Evolutionary conservation across 768 basidiomycete species (phyloP), one percentile per base, ranked within the genome.

Genomic region (Tephrocybe sp.): DNA sequence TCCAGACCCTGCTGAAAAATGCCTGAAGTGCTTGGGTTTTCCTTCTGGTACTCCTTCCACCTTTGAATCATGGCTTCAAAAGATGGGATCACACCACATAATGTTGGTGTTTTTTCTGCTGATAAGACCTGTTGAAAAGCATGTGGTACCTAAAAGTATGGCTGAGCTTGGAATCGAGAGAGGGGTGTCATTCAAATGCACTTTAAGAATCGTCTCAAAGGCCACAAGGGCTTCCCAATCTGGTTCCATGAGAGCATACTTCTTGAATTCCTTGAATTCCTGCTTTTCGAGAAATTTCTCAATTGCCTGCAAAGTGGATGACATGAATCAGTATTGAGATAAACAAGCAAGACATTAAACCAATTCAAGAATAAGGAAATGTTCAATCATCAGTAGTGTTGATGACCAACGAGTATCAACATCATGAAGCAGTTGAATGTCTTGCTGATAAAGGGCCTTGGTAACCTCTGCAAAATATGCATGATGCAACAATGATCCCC

Each of bases 331-430:
- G 42, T 22, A 31, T 36, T 41, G 30, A 35, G 36, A 26, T 31
- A 43, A n/a, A n/a, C 13, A 44, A 50, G 25, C 4, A 28, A n/a
- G 11, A 30, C 21, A n/a, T n/a, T 48, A 16, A 57, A 54, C 11
- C 54, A 66, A 64, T 30, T 45, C 44, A 24, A 53, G 52, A 30
- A 62, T 52, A 21, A 58, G 24, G 16, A 67, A 19, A 9, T 60
- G 56, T 9, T 65, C 59, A 51, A 67, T 58, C 67, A 68, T 68
- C n/a, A 64, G 44, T 22, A 55, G 50, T 9, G 61, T 64, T 47
- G 63, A 68, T 15, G 65, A 67, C 67, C 67, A 68, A 3, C 60
- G 46, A 1, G 55, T 61, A 6, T 60, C 56, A 28, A 64, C 55
- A 52, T 68, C 67, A 19, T 59, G 48, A 35, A 64, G 37, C 3